These are phyloP conservation scores for Coffea canephora DNA, from an alignment of 257 asterid genomes.

Conservation along the genomic window DNA sequence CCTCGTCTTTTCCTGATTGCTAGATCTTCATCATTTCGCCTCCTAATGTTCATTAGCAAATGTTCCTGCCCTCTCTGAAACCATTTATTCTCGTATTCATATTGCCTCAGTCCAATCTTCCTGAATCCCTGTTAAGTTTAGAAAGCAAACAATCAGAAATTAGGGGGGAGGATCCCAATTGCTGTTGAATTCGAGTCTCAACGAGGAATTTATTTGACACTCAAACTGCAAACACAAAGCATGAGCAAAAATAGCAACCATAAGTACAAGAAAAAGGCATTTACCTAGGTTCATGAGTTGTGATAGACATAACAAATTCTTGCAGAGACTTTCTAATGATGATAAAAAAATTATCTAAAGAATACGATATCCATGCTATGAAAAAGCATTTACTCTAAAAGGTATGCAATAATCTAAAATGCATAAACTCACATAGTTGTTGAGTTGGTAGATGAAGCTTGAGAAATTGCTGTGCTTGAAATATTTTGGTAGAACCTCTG, in stretches of 20 bases:
- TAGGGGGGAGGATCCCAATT: not conserved
- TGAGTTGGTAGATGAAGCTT: constrained; percentile 64
- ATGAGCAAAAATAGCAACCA: too few species aligned
- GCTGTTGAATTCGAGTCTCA: not conserved
- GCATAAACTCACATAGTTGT: constrained; percentile 46
- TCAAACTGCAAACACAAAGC: not conserved
- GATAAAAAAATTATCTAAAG: not conserved
- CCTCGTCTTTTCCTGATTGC: not conserved
- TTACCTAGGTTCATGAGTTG: too few species aligned
- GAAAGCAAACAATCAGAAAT: not conserved
- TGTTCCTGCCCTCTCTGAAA: constrained; percentile 47
- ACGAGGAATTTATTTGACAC: not conserved
- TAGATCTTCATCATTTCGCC: constrained; percentile 22
- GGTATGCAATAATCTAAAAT: not conserved
- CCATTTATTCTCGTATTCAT: constrained; percentile 49
- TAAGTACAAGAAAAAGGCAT: too few species aligned
- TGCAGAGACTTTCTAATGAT: not conserved
- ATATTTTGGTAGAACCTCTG: constrained; percentile 40
- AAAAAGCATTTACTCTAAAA: too few species aligned
- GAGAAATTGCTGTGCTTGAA: constrained; percentile 59
- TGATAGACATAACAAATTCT: not conserved
- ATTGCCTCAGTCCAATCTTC: constrained; percentile 50
- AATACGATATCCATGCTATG: not conserved
- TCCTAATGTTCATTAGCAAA: constrained; percentile 43
- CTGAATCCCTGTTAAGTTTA: constrained; percentile 46